Base-by-base conservation (phyloP, 805 yeast species). In the Saccharomyces paradoxus region DNA sequence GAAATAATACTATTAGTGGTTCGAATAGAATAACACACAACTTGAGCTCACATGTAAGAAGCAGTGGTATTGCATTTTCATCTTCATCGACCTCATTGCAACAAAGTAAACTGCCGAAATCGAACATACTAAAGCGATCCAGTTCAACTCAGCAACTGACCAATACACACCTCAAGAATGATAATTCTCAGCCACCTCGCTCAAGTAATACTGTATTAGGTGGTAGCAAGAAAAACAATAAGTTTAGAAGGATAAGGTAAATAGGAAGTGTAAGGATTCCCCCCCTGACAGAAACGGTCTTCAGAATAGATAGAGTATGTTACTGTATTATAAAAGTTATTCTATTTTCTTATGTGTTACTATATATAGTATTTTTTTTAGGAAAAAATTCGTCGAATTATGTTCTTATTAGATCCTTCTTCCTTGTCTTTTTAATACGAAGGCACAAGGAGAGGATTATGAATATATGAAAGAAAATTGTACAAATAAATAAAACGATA, bases 1-100 rank as follows among this genome's bases (percentile, higher is more conserved):
- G 69, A 50, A 60, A 62, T 50, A 62, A 56, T 52, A 65, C 69
- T 0, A 56, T 55, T 9, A 58, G 48, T 48, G 44, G 44, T 9
- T 48, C 55, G 9, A 54, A 52, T 28, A 50, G 56, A 30, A 61
- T 59, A 13, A 56, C 52, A 21, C 61, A 62, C 48, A 65, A 65
- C 1, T 46, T 64, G 14, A 51, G 55, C 1, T 50, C 64, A 5
- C 61, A 62, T 47, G 59, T 62, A 64, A 55, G 60, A 51, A 60
- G 60, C 26, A 59, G 66, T 41, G 57, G 56, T 37, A 12, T 37
- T 17, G 44, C 44, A 17, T 37, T 17, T 37, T 37, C 44, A 21
- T 37, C 44, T 10, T 37, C 44, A n/a, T 37, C 44, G 13, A 37
- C 17, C 24, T 37, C 44, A 7, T 37, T 37, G 22, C 44, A 17